Base-by-base conservation (phyloP, 2,329 filamentous ascomycete species). In the Hortaea werneckii region DNA sequence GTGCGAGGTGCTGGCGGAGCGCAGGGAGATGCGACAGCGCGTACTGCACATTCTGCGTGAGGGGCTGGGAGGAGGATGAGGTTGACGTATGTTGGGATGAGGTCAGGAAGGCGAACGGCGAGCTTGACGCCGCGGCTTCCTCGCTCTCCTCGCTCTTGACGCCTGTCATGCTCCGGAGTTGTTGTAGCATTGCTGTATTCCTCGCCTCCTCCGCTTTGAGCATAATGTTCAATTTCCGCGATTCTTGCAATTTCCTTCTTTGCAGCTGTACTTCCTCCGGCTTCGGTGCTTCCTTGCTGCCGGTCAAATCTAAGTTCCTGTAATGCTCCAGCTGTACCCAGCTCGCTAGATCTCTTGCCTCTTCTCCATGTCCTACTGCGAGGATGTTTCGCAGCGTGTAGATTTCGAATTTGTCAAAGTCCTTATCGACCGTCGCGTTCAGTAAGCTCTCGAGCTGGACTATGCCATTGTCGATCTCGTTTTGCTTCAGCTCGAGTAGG, bases 261-360 rank as follows among this genome's bases (percentile, higher is more conserved):
- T 92, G 78, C n/a, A 75, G 67, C 47, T 80, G 79, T 44, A 95
- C 76, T 13, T 77, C 77, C 58, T 87, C 84, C 1, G 78, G 70
- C 1, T 78, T 85, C 6, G 78, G 80, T 32, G 67, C 64, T 53
- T 67, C 58, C 45, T 61, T 53, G 44, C 60, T 55, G 11, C 54
- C 43, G 41, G 52, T 49, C 37, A 62, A 41, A 45, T 63, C 55
- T 12, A 63, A 42, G 34, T 55, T 86, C 64, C 88, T 80, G 68
- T 98, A 95, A 72, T 96, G 90, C 41, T 78, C 78, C 52, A 98
- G 71, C 44, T 83, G 74, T 53, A 96, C 82, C 79, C 85, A 95
- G 47, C 79, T 77, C 57, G 85, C 70, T 40, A 83, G 72, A 50
- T 90, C 85, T 26, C 32, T 40, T 6, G 51, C 54, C 39, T 65